A percentile compares a stretch with the other conserved stretches of the same genome.
Conservation (phyloP, 148 eudicot genomes). For the Chenopodium quinoa region DNA sequence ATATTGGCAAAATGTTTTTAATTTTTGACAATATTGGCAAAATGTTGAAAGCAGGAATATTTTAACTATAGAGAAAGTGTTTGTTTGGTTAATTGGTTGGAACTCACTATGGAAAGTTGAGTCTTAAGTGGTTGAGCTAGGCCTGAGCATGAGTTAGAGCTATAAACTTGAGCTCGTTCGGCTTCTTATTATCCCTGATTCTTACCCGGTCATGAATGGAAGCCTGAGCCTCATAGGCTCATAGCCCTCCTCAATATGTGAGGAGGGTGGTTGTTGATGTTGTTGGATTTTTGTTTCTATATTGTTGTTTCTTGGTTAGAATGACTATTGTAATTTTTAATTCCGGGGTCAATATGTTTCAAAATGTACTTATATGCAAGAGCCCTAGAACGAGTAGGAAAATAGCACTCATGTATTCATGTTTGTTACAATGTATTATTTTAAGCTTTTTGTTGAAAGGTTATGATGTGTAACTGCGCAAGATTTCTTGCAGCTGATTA, state of each 20-base stretch:
- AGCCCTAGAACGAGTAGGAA: neutral
- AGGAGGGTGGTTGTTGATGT: too few species aligned
- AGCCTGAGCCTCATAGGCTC: too few species aligned
- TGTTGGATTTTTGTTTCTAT: neutral
- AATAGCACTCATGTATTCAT: neutral
- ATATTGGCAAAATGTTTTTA: too few species aligned
- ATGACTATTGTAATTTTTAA: neutral
- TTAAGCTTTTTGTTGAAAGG: neutral
- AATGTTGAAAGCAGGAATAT: neutral
- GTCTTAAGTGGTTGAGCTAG: neutral
- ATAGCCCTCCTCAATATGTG: too few species aligned
- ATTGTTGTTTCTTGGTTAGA: neutral
- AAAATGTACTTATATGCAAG: neutral
- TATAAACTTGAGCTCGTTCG: neutral
- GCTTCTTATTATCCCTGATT: neutral
- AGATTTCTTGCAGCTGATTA: slow-evolving; percentile 68
- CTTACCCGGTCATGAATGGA: too few species aligned
- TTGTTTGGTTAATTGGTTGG: neutral
- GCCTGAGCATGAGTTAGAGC: neutral
- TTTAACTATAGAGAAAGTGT: neutral
- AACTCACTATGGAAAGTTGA: neutral
- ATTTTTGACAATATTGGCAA: too few species aligned
- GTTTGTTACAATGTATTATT: neutral
- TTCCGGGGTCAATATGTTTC: neutral
- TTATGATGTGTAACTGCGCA: slow-evolving; percentile 10